These are phyloP conservation scores for Leptosphaerulina australis DNA, from an alignment of 2,329 filamentous ascomycete genomes.

Conservation along the genomic window DNA sequence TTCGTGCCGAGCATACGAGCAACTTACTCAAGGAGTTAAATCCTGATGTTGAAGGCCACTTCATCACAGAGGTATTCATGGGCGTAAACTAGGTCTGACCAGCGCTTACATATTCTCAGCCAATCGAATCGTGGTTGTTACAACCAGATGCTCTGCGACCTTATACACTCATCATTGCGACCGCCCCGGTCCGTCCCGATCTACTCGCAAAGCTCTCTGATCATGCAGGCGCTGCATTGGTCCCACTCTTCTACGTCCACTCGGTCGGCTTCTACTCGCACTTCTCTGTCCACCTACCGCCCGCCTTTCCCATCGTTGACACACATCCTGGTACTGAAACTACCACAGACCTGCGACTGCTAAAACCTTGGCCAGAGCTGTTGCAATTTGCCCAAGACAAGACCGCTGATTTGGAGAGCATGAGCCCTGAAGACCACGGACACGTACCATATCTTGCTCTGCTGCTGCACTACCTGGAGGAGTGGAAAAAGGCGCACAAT, in stretches of 20 bases:
- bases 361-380: constrained; percentile 86
- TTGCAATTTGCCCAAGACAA: constrained; percentile 68
- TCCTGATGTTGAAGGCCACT: constrained; percentile 84
- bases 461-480: constrained; percentile 78
- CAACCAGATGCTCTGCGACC: constrained; percentile 50
- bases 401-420: constrained; percentile 69
- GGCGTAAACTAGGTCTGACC: neutral
- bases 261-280: constrained; percentile 92
- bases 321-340: constrained; percentile 90
- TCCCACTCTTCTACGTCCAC: constrained; percentile 81
- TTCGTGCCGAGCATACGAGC: constrained; percentile 77
- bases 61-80: constrained; percentile 60
- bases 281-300: constrained; percentile 78
- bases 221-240: constrained; percentile 62
- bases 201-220: constrained; percentile 58
- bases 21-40: constrained; percentile 85
- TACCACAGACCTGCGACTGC: constrained; percentile 81
- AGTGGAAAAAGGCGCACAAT: constrained; percentile 76
- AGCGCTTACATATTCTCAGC: constrained; percentile 40
- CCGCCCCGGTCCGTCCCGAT: constrained; percentile 62
- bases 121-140: constrained; percentile 53
- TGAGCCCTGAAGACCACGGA: constrained; percentile 82
- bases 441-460: constrained; percentile 88
- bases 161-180: constrained; percentile 67
- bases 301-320: constrained; percentile 90